A percentile compares a stretch with the other conserved stretches of the same genome.
phyloP scores from a whole-genome alignment of 306 rosid genomes.

The Prinsepia uniflora region DNA sequence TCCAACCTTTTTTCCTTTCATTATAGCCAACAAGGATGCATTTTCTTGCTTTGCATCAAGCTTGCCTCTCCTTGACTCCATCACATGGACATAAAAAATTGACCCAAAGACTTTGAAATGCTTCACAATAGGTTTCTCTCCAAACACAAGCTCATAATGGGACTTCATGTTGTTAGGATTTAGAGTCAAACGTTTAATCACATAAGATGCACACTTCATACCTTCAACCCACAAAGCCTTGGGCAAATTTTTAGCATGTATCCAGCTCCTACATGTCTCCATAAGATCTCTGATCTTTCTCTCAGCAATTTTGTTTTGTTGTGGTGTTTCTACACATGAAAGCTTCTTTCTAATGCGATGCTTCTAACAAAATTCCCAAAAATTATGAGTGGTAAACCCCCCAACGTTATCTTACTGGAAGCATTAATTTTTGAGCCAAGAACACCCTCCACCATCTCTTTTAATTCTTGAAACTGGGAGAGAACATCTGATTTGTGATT shows the following conservation, averaged over 20 bases:
- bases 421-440: not conserved
- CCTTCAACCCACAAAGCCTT: not conserved
- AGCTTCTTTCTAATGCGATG: too few relatives aligned
- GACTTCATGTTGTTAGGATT: not conserved
- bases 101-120: slow-evolving; percentile 13
- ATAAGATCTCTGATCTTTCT: not conserved
- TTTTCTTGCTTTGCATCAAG: not conserved
- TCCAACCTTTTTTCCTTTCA: slow-evolving; percentile 14
- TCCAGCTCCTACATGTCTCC: not conserved
- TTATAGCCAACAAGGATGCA: slow-evolving; percentile 46
- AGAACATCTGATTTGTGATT: not conserved
- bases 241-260: not conserved
- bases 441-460: not conserved
- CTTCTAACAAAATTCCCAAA: too few relatives aligned
- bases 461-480: not conserved
- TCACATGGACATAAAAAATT: slow-evolving; percentile 9
- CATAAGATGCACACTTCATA: not conserved
- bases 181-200: not conserved
- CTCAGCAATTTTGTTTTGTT: not conserved
- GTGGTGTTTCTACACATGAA: too few relatives aligned
- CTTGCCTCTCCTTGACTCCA: slow-evolving; percentile 16
- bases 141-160: not conserved
- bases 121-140: not conserved
- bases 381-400: not conserved
- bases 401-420: not conserved